These are phyloP conservation scores for Catenaria anguillulae DNA, from an alignment of 371 early-diverging fungal species.

Conservation along the genomic window DNA sequence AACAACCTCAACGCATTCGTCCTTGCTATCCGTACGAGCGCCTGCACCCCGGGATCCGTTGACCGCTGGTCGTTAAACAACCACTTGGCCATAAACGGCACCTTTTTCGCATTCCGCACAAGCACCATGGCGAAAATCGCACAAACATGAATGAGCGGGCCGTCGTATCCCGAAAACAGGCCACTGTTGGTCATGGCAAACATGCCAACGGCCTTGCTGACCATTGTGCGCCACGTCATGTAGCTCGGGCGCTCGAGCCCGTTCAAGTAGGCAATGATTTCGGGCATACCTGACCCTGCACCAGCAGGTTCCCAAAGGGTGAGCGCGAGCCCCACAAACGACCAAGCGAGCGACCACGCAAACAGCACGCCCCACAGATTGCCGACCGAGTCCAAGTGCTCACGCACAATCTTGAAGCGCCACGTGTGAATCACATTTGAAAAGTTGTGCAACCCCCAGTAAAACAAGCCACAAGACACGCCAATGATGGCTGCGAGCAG, in stretches of 20 bases:
- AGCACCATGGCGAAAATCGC: not conserved
- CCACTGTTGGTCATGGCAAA: not conserved
- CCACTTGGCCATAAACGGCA: not conserved
- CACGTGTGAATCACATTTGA: not conserved
- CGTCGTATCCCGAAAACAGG: slow-evolving; percentile 5
- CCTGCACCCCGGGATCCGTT: too few species aligned
- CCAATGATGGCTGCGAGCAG: not conserved
- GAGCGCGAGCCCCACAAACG: not conserved
- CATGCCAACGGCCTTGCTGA: slow-evolving; percentile 5
- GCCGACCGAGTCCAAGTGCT: not conserved
- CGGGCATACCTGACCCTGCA: slow-evolving; percentile 4
- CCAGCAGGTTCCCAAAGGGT: not conserved
- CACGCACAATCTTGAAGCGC: not conserved
- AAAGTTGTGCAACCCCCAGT: not conserved
- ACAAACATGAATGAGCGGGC: slow-evolving; percentile 1
- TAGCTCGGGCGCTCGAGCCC: slow-evolving; percentile 4
- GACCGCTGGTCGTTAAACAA: too few species aligned
- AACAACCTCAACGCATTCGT: not conserved
- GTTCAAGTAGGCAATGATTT: slow-evolving; percentile 3
- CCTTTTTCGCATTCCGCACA: slow-evolving; percentile 1
- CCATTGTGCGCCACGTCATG: not conserved
- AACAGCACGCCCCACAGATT: not conserved
- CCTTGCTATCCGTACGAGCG: too few species aligned
- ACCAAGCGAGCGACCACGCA: not conserved
- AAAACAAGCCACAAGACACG: not conserved